These are phyloP conservation scores for Nigrospora osmanthi DNA, from an alignment of 2,329 filamentous ascomycete species.

Conservation along the genomic window DNA sequence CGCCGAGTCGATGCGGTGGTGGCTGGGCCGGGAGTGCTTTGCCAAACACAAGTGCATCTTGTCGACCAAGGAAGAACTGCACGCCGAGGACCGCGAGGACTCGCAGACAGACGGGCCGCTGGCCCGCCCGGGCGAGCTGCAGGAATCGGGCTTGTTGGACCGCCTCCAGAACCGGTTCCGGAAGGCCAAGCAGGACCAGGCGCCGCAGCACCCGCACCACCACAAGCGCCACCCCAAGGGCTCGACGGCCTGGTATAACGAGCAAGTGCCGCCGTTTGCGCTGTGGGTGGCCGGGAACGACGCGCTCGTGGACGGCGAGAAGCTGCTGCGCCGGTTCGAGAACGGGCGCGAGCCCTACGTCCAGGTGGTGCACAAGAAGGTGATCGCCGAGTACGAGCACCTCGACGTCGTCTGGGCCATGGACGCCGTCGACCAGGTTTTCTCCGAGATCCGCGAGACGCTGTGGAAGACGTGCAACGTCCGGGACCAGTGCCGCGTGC, in stretches of 20 bases:
- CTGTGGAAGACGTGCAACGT: conserved; percentile 69
- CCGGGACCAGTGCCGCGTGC: conserved; percentile 51
- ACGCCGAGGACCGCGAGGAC: conserved; percentile 54
- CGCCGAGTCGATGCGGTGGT: conserved; percentile 90
- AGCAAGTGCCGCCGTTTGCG: conserved; percentile 72
- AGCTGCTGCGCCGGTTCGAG: conserved; percentile 66
- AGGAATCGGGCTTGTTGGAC: conserved; percentile 3
- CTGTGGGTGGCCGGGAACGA: conserved; percentile 83
- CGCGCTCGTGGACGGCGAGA: conserved; percentile 73
- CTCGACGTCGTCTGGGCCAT: conserved; percentile 94
- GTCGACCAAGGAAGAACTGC: conserved; percentile 63
- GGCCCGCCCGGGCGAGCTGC: conserved; percentile 20
- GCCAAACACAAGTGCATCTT: conserved; percentile 76
- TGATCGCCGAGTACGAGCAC: conserved; percentile 86
- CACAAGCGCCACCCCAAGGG: conserved; percentile 34
- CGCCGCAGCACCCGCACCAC: conserved; percentile 16
- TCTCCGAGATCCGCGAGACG: conserved; percentile 70
- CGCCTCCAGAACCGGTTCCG: conserved; percentile 3
- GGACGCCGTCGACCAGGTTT: conserved; percentile 77
- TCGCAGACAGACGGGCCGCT: conserved; percentile 29
- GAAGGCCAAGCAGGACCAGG: conserved; percentile 4
- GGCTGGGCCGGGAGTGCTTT: conserved; percentile 84
- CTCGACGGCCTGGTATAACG: conserved; percentile 72
- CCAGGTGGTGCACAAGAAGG: conserved; percentile 68
- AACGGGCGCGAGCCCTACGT: conserved; percentile 75